Percentiles rank a stretch among this genome's conserved stretches.
These are phyloP conservation scores for Aspergillus pseudoterreus DNA, from an alignment of 2,329 filamentous ascomycete genomes.

Conservation along the genomic window DNA sequence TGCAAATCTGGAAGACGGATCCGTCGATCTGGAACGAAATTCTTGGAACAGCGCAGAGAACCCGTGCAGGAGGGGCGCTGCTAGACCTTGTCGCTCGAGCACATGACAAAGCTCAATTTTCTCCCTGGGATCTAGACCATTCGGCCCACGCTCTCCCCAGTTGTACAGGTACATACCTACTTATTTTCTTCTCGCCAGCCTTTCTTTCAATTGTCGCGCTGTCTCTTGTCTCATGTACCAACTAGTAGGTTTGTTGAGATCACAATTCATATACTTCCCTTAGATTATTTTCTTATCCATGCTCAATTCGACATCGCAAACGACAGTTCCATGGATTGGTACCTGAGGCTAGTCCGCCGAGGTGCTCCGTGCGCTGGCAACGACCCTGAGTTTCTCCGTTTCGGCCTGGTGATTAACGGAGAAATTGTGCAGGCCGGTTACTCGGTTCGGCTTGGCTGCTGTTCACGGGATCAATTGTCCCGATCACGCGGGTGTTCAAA, in stretches of 20 bases:
- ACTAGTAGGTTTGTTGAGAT: background rate
- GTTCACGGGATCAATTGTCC: slow-evolving; percentile 13
- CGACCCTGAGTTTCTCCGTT: background rate
- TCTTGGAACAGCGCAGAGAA: background rate
- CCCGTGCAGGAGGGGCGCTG: slow-evolving; percentile 9
- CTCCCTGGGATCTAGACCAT: slow-evolving; percentile 1
- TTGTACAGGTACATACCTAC: slow-evolving; percentile 1
- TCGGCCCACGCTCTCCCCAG: background rate
- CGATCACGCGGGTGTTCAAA: slow-evolving; percentile 2
- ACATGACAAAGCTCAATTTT: slow-evolving; percentile 19
- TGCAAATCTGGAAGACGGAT: background rate
- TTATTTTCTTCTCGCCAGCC: background rate
- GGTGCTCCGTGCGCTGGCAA: background rate
- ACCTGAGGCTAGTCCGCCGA: background rate
- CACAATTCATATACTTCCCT: too few relatives aligned
- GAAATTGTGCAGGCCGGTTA: slow-evolving; percentile 15
- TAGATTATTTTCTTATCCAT: too few relatives aligned
- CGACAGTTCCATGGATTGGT: background rate
- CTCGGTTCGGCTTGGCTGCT: slow-evolving; percentile 15
- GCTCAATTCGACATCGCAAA: too few relatives aligned
- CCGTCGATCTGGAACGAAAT: background rate
- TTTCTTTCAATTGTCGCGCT: background rate
- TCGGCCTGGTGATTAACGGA: slow-evolving; percentile 19
- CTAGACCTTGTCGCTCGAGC: slow-evolving; percentile 14
- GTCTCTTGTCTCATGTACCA: background rate